A percentile compares a stretch with the other conserved stretches of the same genome.
phyloP scores from a whole-genome alignment of 495 filamentous ascomycete genomes.

The Tuber aestivum region DNA sequence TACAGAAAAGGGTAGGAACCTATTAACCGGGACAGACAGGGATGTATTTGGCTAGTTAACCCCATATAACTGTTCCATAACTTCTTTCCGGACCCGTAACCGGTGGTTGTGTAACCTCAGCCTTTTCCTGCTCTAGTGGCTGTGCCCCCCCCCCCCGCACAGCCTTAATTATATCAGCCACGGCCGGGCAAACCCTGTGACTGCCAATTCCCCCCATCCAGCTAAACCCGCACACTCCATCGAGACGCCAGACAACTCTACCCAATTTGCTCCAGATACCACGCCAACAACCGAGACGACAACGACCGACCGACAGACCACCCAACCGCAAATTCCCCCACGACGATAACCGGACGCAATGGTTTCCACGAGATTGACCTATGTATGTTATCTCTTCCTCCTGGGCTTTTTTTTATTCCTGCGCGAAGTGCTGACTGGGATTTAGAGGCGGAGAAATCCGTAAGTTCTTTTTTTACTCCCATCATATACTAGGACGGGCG shows the following conservation, averaged over 20 bases:
- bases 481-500: slow-evolving; percentile 8
- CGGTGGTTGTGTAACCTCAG: background rate
- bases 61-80: too few relatives aligned
- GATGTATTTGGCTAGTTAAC: too few relatives aligned
- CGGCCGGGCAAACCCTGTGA: background rate
- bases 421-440: slow-evolving; percentile 38
- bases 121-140: background rate
- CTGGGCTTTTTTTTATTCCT: slow-evolving; percentile 9
- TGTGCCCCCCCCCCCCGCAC: too few relatives aligned
- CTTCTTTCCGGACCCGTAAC: too few relatives aligned
- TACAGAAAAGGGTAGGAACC: too few relatives aligned
- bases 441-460: slow-evolving; percentile 80
- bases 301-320: background rate
- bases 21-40: too few relatives aligned
- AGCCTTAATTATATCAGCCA: background rate
- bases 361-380: slow-evolving; percentile 66
- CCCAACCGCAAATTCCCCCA: background rate
- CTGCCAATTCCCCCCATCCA: background rate
- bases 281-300: background rate
- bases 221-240: background rate
- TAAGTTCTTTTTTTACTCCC: slow-evolving; percentile 51
- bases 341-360: slow-evolving; percentile 44
- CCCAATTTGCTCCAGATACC: background rate
- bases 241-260: background rate
- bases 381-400: slow-evolving; percentile 52